Evolutionary conservation across 768 basidiomycete genomes (phyloP), one percentile per base, ranked within the genome.

Genomic region (Rhodotorula diobovata): DNA sequence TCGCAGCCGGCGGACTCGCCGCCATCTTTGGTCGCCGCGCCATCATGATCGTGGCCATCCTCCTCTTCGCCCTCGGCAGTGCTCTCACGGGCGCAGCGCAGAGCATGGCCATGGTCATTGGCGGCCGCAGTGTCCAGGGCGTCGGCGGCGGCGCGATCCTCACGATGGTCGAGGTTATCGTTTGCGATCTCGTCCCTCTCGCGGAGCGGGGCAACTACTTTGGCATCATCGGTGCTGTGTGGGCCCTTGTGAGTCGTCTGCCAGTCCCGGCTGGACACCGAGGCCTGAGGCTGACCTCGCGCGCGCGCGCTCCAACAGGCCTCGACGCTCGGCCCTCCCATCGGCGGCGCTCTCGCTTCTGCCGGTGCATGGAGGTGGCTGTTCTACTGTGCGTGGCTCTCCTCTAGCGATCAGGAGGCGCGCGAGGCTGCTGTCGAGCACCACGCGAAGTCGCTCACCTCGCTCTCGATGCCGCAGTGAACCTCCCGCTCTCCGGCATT

Each of bases 181-280:
- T 84, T 8, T 78, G 81, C 23, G 85, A 86, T 68, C 75, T 86
- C 6, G 83, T 85, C 28, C 80, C 84, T 3, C 78, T 86, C 16
- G 58, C 77, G 18, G 83, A 85, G 79, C 80, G 85, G 23, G 85
- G 85, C 4, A 45, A 58, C 2, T 74, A 45, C 59, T 60, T 70
- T 8, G 73, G 73, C 2, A 34, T 70, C 21, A 80, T 74, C 20
- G 73, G 61, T 66, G 58, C 66, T 0, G 71, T 77, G 1, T 79
- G 77, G 77, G 77, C 77, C 8, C 12, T 74, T n/a, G 72, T 77
- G 2, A 41, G 50, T 2, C 41, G 8, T 15, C 14, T 15, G 14
- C 11, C 14, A 43, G 14, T 18, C 14, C 14, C 41, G 41, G 41
- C 41, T 12, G 14, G 41, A 12, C 41, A 43, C 41, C 18, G 41